Evolutionary conservation across 441 rosid genomes (phyloP).

Genomic region (Adansonia gregorii): DNA sequence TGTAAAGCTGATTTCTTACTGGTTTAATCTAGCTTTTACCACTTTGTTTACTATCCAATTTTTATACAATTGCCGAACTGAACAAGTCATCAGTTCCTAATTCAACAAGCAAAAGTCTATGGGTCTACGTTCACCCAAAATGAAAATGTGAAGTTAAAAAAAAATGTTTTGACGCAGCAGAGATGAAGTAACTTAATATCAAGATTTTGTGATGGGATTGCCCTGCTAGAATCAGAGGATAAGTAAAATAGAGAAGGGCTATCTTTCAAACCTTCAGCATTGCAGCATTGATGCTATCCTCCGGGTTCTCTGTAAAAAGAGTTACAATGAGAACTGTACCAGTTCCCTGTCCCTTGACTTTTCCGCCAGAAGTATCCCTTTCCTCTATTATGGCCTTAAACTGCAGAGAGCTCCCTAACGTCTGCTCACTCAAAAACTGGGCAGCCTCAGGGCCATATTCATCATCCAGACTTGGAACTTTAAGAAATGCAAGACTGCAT

Average conservation of each 20-base stretch:
- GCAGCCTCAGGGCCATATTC: constrained; percentile 92
- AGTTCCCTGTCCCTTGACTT: constrained; percentile 93
- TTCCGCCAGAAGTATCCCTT: constrained; percentile 84
- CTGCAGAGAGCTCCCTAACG: constrained; percentile 64
- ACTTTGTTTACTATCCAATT: too few relatives aligned
- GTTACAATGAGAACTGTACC: constrained; percentile 75
- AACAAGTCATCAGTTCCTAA: too few relatives aligned
- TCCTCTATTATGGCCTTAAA: constrained; percentile 84
- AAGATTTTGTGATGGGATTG: background rate
- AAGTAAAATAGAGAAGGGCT: background rate
- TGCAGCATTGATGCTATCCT: constrained; percentile 78
- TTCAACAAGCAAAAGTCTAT: too few relatives aligned
- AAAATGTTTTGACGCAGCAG: background rate
- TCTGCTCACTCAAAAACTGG: constrained; percentile 62
- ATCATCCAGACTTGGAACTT: constrained; percentile 81
- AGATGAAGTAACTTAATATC: background rate
- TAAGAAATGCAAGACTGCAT: constrained; percentile 87
- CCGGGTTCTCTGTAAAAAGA: constrained; percentile 74
- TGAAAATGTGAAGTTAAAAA: too few relatives aligned
- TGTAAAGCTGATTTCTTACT: too few relatives aligned
- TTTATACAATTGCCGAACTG: too few relatives aligned
- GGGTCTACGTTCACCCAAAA: too few relatives aligned
- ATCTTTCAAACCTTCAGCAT: constrained; percentile 73
- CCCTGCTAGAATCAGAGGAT: background rate
- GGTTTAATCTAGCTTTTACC: too few relatives aligned